Base-by-base conservation (phyloP, 78 protist species). In the Protostelium mycophagum region DNA sequence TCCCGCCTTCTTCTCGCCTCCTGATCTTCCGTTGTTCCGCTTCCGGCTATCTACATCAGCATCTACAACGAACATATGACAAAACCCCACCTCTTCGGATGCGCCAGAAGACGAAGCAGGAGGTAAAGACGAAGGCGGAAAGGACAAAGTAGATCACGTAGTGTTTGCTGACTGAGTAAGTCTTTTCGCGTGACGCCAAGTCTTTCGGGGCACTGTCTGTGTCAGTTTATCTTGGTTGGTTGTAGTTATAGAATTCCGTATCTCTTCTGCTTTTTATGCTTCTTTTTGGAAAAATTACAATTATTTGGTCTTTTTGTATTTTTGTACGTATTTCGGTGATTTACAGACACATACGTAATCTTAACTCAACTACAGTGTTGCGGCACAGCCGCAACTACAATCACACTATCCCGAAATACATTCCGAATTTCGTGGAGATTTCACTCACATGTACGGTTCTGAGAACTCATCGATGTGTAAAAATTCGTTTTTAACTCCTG, bases 391-490 rank as follows among this genome's bases (percentile, higher is more conserved):
- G n/a, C n/a, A n/a, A n/a, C n/a, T n/a, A n/a, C n/a, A n/a, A n/a
- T n/a, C n/a, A n/a, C n/a, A n/a, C n/a, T n/a, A n/a, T n/a, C n/a
- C n/a, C n/a, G n/a, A n/a, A n/a, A n/a, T n/a, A n/a, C n/a, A n/a
- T n/a, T n/a, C 84, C 28, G 29, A 83, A 29, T 83, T 83, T 83
- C 84, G 28, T 83, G 28, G 84, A 16, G 16, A 35, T 85, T 16
- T 5, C 5, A 25, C 36, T 35, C 36, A 85, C 36, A 25, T 36
- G 89, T 88, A 88, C 87, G 90, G 86, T 73, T 83, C 86, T 28
- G n/a, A 31, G 38, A 83, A 38, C 63, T 91, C 91, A 37, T 89
- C 90, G 28, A 84, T 1, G 39, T 92, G 83, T 1, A 92, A 85
- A 28, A 34, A 88, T 0, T 38, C 85, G 31, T 94, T 94, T 28